Evolutionary conservation across 768 basidiomycete genomes (phyloP).

Genomic region (Pulveroboletus sp.): DNA sequence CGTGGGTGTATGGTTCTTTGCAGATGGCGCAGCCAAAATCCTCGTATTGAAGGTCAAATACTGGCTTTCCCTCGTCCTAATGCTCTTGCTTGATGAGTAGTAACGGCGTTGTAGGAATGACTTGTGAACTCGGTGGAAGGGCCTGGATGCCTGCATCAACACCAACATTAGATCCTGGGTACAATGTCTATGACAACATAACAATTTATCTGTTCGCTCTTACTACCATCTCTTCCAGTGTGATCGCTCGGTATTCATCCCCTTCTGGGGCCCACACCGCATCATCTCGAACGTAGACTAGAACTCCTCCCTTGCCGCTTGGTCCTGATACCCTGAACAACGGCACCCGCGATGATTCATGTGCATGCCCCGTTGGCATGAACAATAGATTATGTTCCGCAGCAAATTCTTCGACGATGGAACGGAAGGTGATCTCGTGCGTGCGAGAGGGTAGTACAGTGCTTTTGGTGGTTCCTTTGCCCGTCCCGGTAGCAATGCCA

Average conservation of each 20-base stretch:
- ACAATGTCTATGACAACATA: background rate
- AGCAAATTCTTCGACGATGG: slow-evolving; percentile 88
- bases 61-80: too few relatives aligned
- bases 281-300: slow-evolving; percentile 89
- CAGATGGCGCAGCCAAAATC: too few relatives aligned
- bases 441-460: slow-evolving; percentile 44
- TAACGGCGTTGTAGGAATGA: too few relatives aligned
- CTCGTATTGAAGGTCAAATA: too few relatives aligned
- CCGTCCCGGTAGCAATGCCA: slow-evolving; percentile 28
- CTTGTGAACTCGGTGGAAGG: too few relatives aligned
- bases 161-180: too few relatives aligned
- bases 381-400: slow-evolving; percentile 84
- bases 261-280: slow-evolving; percentile 82
- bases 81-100: too few relatives aligned
- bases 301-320: slow-evolving; percentile 81
- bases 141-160: too few relatives aligned
- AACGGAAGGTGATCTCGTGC: slow-evolving; percentile 87
- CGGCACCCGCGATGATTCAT: slow-evolving; percentile 84
- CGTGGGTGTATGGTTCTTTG: too few relatives aligned
- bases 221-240: slow-evolving; percentile 84
- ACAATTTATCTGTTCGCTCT: slow-evolving; percentile 40
- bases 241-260: slow-evolving; percentile 69
- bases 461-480: slow-evolving; percentile 28
- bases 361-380: slow-evolving; percentile 79
- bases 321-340: slow-evolving; percentile 79